Conservation (phyloP, 495 filamentous ascomycete genomes). For the Aspergillus panamensis region DNA sequence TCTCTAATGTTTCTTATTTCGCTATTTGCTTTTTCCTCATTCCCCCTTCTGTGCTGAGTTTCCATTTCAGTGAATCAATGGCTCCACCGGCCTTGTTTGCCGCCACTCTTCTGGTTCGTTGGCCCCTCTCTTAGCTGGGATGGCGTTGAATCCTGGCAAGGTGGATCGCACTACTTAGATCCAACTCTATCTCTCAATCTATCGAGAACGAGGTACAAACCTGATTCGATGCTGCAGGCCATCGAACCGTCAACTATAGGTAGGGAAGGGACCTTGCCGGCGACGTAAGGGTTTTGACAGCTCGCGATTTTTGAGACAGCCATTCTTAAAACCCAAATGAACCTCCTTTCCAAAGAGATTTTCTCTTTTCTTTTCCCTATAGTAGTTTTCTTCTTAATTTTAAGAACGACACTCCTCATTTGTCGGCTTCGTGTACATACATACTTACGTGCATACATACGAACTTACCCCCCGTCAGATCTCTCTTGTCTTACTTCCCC, state of each 20-base stretch:
- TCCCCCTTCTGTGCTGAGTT: conserved; percentile 8
- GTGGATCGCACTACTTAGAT: conserved; percentile 22
- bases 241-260: conserved; percentile 11
- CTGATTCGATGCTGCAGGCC: conserved; percentile 20
- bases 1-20: conserved; percentile 15
- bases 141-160: conserved; percentile 18
- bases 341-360: conserved; percentile 7
- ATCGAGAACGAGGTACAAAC: conserved; percentile 23
- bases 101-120: conserved; percentile 9
- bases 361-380: conserved; percentile 10
- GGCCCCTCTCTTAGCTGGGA: conserved; percentile 5
- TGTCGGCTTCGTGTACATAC: conserved; percentile 21
- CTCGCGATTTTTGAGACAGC: conserved; percentile 12
- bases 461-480: background rate
- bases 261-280: conserved; percentile 13
- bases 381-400: conserved; percentile 8
- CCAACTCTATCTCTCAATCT: conserved; percentile 28
- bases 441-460: conserved; percentile 5
- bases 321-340: conserved; percentile 22
- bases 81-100: conserved; percentile 23
- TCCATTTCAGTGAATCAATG: conserved; percentile 14
- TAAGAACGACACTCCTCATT: background rate
- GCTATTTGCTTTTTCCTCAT: conserved; percentile 8
- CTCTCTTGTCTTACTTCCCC: conserved; percentile 1
- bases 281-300: conserved; percentile 25